Base-by-base conservation (phyloP, 768 basidiomycete genomes). In the Coprinellus aureogranulatus region DNA sequence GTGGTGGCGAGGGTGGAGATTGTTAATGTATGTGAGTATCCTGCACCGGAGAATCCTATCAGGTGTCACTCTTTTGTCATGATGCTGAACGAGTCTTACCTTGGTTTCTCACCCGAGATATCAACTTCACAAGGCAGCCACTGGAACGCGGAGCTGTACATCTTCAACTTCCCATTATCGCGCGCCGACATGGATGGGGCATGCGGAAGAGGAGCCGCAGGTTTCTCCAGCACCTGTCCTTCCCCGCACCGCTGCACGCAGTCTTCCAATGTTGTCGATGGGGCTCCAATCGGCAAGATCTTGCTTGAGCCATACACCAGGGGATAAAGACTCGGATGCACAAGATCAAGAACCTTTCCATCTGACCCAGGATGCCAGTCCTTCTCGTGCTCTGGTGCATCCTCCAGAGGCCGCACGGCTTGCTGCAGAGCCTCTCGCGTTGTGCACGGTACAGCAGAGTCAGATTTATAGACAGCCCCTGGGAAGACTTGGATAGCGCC, bases 281-380 rank as follows among this genome's bases (percentile, higher is more conserved):
- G 11, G n/a, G 40, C 30, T 9, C 55, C 51, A n/a, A 50, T 48
- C 6, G 34, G 42, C n/a, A 68, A 51, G 23, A 66, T 58, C 14
- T 55, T 52, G 1, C 70, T 71, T 25, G 61, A 62, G 8, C 67
- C 72, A 53, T 76, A 76, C 9, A 72, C 63, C 0, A 78, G 47
- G 23, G 68, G 69, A 60, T 69, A 79, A 1, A 79, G 69, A 6
- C 77, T 73, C 40, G 78, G 77, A 54, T 79, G 77, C 2, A 78
- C 73, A 40, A 79, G 68, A 56, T 79, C 77, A 22, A 80, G 73
- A 0, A 79, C 78, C 49, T 72, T 72, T 0, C 66, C 62, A 56
- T 78, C 65, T 0, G 76, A 74, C 3, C 72, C 69, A 2, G 77
- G 78, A 61, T 79, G 77, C 78, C 78, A 80, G 62, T 80, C 78